Evolutionary conservation across 345 rosid species (phyloP).

Genomic region (Aegle marmelos): DNA sequence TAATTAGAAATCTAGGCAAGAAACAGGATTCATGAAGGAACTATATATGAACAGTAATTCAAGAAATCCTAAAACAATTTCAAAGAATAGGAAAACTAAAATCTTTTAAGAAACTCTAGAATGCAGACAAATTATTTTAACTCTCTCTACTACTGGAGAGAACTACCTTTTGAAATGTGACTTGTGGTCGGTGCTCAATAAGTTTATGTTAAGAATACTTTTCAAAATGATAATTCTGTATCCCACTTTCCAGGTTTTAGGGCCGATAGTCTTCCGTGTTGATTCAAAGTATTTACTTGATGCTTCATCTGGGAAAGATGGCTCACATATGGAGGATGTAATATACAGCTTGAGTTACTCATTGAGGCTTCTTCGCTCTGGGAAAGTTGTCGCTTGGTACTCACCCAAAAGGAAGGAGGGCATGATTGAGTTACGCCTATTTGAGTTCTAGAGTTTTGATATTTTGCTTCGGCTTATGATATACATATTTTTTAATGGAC

Average conservation of each 20-base stretch:
- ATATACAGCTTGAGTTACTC: constrained; percentile 69
- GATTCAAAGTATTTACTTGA: constrained; percentile 57
- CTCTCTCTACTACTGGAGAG: background rate
- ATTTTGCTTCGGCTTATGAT: background rate
- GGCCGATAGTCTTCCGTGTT: constrained; percentile 63
- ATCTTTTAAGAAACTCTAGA: background rate
- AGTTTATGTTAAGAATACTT: background rate
- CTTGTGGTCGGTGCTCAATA: background rate
- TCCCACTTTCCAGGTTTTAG: constrained; percentile 51
- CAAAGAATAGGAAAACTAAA: background rate
- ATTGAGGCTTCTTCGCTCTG: constrained; percentile 61
- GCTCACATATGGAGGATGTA: constrained; percentile 54
- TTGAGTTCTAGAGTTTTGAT: constrained; percentile 45
- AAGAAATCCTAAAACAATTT: background rate
- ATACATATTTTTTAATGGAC: no score
- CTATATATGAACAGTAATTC: background rate
- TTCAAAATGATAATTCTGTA: background rate
- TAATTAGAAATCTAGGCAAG: background rate
- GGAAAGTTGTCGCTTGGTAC: constrained; percentile 87
- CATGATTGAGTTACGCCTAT: constrained; percentile 76
- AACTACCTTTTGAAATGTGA: background rate
- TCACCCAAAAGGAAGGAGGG: constrained; percentile 87
- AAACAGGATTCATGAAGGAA: background rate
- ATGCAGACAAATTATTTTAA: background rate
- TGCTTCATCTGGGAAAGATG: constrained; percentile 33